Percentiles rank a stretch among this genome's conserved stretches.
phyloP scores from a whole-genome alignment of 169 alveolate species.

The Amoebophrya sp. region DNA sequence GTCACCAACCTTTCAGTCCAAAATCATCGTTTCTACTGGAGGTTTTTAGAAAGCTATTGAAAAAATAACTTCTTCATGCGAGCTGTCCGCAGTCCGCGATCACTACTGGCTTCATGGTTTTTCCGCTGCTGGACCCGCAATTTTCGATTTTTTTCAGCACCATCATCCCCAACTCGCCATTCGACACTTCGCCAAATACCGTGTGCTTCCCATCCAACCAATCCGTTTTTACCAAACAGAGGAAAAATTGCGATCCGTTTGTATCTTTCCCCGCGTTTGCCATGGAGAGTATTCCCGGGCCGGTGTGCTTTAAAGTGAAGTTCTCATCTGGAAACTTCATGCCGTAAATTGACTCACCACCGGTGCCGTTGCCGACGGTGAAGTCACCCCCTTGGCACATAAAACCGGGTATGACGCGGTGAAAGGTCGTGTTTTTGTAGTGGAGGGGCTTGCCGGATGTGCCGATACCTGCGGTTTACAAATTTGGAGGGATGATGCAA shows the following conservation, averaged over 20 bases:
- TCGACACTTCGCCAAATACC: constrained; percentile 91
- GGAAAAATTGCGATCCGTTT: constrained; percentile 93
- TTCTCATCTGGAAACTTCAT: constrained; percentile 85
- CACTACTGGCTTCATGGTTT: constrained; percentile 66
- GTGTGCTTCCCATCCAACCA: constrained; percentile 95
- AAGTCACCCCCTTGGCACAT: constrained; percentile 95
- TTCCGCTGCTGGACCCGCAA: constrained; percentile 83
- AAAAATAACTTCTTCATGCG: too few relatives aligned
- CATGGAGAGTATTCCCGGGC: constrained; percentile 87
- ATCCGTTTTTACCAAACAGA: constrained; percentile 90
- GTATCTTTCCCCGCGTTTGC: constrained; percentile 90
- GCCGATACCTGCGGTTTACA: too few relatives aligned
- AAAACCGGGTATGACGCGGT: constrained; percentile 88
- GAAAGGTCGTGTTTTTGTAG: constrained; percentile 80
- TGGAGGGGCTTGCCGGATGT: constrained; percentile 63
- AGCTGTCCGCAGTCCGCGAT: constrained; percentile 87
- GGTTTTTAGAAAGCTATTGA: too few relatives aligned
- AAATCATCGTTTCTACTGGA: too few relatives aligned
- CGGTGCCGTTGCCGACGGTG: constrained; percentile 54
- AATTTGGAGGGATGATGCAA: constrained; percentile 41
- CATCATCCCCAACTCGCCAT: constrained; percentile 73
- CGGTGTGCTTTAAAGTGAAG: constrained; percentile 76
- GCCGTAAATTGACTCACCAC: constrained; percentile 71
- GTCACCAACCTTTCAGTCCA: too few relatives aligned
- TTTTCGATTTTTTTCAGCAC: constrained; percentile 74